Conservation (phyloP, 257 asterid genomes). For the Nicotiana knightiana region DNA sequence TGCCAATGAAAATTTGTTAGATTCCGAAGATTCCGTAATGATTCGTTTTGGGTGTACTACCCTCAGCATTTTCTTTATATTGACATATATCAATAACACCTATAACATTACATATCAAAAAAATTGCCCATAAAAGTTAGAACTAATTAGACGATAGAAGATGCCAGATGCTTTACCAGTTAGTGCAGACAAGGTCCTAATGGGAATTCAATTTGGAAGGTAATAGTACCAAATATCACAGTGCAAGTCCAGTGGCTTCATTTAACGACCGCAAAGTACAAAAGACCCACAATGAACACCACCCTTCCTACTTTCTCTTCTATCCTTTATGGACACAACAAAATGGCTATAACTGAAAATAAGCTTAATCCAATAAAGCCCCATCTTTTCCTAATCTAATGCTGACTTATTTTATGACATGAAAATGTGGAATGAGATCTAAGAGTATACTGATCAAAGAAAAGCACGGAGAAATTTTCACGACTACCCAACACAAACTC, state of each 20-base stretch:
- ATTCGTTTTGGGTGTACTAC: not conserved
- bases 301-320: not conserved
- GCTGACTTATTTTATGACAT: not conserved
- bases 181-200: not conserved
- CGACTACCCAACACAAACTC: conserved; percentile 1
- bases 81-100: not conserved
- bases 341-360: not conserved
- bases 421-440: not conserved
- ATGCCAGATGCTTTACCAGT: not conserved
- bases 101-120: not conserved
- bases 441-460: not conserved
- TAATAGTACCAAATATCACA: not conserved
- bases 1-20: not conserved
- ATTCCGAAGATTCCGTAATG: not conserved
- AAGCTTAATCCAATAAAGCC: conserved; percentile 4
- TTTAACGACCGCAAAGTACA: not conserved
- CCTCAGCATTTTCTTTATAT: not conserved
- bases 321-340: not conserved
- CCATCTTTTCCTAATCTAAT: conserved; percentile 1
- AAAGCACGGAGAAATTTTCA: not conserved
- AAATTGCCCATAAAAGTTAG: not conserved
- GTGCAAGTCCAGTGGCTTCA: not conserved
- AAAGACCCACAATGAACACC: not conserved
- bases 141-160: not conserved
- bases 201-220: not conserved